Conservation (phyloP, 2,329 filamentous ascomycete species). For the Trichoderma cornu-damae region DNA sequence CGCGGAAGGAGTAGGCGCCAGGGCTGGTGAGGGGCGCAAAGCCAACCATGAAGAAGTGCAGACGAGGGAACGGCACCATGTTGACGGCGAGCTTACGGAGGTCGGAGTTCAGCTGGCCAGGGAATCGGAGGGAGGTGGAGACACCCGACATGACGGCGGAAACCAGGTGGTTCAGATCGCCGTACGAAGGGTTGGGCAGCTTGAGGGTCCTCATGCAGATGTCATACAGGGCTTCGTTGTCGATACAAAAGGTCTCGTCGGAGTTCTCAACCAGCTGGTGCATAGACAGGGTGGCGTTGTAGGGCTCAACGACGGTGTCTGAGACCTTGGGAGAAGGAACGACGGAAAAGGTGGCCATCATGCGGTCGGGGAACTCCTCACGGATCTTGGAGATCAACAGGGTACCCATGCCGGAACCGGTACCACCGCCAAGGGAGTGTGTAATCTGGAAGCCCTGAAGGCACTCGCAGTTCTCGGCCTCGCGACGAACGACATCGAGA, state of each 20-base stretch:
- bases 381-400: conserved; percentile 99
- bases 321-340: conserved; percentile 98
- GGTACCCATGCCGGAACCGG: conserved; percentile 99
- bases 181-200: conserved; percentile 96
- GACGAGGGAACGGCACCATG: conserved; percentile 99
- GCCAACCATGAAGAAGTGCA: conserved; percentile 99
- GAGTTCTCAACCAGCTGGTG: conserved; percentile 99
- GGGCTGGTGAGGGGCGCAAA: conserved; percentile 93
- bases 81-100: conserved; percentile 98
- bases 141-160: conserved; percentile 99
- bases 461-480: conserved; percentile 97
- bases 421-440: conserved; percentile 99
- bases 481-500: conserved; percentile 93
- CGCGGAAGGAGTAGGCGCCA: conserved; percentile 86
- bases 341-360: conserved; percentile 99
- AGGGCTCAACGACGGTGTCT: conserved; percentile 98
- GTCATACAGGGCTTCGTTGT: conserved; percentile 99
- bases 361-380: conserved; percentile 98
- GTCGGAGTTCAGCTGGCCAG: conserved; percentile 98
- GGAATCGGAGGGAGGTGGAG: conserved; percentile 97
- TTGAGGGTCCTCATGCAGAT: conserved; percentile 99
- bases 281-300: conserved; percentile 98
- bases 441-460: conserved; percentile 99
- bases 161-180: conserved; percentile 98
- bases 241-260: conserved; percentile 99